Evolutionary conservation across 2,329 filamentous ascomycete genomes (phyloP).

Genomic region (Fonsecaea nubica): DNA sequence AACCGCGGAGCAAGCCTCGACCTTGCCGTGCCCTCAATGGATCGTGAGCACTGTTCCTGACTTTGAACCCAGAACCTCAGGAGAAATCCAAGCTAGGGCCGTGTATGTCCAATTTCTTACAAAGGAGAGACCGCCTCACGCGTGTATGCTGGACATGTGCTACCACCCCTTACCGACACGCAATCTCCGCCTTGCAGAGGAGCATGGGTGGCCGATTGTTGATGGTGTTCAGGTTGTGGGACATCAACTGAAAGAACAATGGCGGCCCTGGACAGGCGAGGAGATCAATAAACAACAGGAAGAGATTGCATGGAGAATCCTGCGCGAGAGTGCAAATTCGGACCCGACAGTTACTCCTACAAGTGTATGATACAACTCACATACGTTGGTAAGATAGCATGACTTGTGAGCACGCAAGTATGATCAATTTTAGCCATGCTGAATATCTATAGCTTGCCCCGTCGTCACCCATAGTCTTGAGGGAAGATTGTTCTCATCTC

Average conservation of each 20-base stretch:
- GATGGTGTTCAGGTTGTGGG: conserved; percentile 27
- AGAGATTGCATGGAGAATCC: conserved; percentile 13
- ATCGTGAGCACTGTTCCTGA: conserved; percentile 28
- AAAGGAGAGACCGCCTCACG: conserved; percentile 7
- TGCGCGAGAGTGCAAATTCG: conserved; percentile 7
- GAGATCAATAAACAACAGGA: conserved; percentile 18
- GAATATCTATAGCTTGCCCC: too few relatives aligned
- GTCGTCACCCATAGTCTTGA: too few relatives aligned
- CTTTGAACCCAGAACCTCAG: conserved; percentile 10
- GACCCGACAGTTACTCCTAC: conserved; percentile 16
- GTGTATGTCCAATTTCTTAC: conserved; percentile 19
- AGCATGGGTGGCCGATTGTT: conserved; percentile 20
- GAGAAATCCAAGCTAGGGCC: conserved; percentile 16
- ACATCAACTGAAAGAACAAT: conserved; percentile 20
- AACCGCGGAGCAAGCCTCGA: conserved; percentile 65
- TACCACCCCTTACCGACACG: conserved; percentile 21
- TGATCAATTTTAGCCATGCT: too few relatives aligned
- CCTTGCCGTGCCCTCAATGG: conserved; percentile 2
- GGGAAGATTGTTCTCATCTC: too few relatives aligned
- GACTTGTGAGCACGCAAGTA: too few relatives aligned
- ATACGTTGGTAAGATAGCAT: too few relatives aligned
- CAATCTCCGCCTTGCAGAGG: conserved; percentile 20
- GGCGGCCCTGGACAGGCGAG: conserved; percentile 21
- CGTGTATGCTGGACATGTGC: conserved; percentile 25
- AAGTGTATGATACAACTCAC: not conserved